Base-by-base conservation (phyloP, 1,139 yeast genomes). In the Kazachstania sp. region DNA sequence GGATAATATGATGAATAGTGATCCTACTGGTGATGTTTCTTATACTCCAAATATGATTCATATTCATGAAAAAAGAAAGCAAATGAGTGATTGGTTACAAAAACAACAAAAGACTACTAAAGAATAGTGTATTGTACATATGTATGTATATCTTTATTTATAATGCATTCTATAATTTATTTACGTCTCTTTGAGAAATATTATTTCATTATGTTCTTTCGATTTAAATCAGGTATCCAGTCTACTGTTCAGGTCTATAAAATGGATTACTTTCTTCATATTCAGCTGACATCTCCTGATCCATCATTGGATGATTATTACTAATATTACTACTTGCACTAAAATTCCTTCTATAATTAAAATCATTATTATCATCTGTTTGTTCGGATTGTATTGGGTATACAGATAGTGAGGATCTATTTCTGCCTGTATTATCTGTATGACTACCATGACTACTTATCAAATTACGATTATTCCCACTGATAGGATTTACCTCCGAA, bases 1-100 rank as follows among this genome's bases (percentile, higher is more conserved):
- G 15, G 63, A 63, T 39, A 60, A 62, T 46, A 43, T 62, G 30
- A 54, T 53, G 19, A 65, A 63, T 12, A 51, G 54, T 30, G 60
- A 60, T 45, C 60, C 65, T 30, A 55, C 56, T 19, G 68, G 67
- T 15, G 63, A 59, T 37, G 51, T 62, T 4, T 54, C 57, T 19
- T 54, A 56, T 43, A 56, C 59, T 8, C 61, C 67, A 35, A 58
- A 56, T 34, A 53, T 64, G 45, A 51, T 62, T 12, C 56, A 58
- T 41, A 49, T 63, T 11, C 58, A 54, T 37, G 55, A 46, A n/a
- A 61, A 58, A 48, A 54, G 65, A 41, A 51, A 52, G 29, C 51
- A 55, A 30, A 45, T 54, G 26, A 51, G 48, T 31, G 53, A 54
- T 23, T 59, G 56, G 55, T 38, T 55, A 44, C 45, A 41, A 31